phyloP scores from a whole-genome alignment of 164 flowering plant species.

The Taxillus chinensis region DNA sequence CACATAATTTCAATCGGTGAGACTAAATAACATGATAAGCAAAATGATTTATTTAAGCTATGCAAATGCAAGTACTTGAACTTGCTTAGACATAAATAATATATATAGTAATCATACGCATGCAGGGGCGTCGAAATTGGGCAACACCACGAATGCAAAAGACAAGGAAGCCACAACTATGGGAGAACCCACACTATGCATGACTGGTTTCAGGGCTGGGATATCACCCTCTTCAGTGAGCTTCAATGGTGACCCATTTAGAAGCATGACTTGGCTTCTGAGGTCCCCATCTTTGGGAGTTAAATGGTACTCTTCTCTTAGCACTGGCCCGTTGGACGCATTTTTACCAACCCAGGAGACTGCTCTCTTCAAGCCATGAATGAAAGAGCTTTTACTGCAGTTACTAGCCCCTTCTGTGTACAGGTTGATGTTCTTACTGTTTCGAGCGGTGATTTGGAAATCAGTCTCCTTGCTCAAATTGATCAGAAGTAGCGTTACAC shows the following conservation, averaged over 20 bases:
- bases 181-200: conserved; percentile 26
- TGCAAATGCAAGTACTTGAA: no score
- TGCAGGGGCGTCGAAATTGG: conserved; percentile 56
- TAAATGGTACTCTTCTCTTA: conserved; percentile 75
- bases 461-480: conserved; percentile 61
- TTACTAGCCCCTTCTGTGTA: conserved; percentile 2
- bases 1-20: no score
- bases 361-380: conserved; percentile 30
- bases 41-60: no score
- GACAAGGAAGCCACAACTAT: conserved; percentile 49
- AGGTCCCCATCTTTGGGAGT: conserved; percentile 62
- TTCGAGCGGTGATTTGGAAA: conserved; percentile 27
- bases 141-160: conserved; percentile 58
- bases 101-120: conserved; percentile 24
- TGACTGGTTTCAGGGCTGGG: conserved; percentile 44
- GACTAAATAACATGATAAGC: no score
- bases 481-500: conserved; percentile 67
- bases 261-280: conserved; percentile 54
- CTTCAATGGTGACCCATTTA: conserved; percentile 56
- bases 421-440: conserved; percentile 17
- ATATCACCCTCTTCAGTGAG: conserved; percentile 45
- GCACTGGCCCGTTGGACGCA: conserved; percentile 26
- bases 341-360: conserved; percentile 58
- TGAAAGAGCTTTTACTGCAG: conserved; percentile 19
- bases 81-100: background rate